These are phyloP conservation scores for Alternaria dauci DNA, from an alignment of 2,329 filamentous ascomycete species.

Conservation along the genomic window DNA sequence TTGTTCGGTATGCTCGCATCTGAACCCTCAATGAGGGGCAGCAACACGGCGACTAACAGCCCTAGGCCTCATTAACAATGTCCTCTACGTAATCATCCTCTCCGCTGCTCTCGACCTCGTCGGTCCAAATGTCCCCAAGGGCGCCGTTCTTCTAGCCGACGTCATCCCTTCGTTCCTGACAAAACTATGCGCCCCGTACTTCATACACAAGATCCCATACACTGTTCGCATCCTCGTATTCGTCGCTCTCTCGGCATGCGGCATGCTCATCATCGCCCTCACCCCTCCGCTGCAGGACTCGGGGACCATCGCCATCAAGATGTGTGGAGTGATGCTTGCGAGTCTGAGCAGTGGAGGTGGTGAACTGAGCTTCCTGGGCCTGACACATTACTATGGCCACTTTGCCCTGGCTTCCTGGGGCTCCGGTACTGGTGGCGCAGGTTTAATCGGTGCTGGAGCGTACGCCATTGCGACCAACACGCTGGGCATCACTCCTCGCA, in stretches of 20 bases:
- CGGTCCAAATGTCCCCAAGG: conserved; percentile 84
- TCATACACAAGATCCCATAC: conserved; percentile 89
- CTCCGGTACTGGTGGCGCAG: conserved; percentile 88
- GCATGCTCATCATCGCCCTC: conserved; percentile 89
- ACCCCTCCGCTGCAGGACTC: conserved; percentile 69
- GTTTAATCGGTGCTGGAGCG: conserved; percentile 83
- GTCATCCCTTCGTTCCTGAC: conserved; percentile 88
- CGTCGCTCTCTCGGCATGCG: conserved; percentile 75
- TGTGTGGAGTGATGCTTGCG: conserved; percentile 83
- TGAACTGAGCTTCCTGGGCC: conserved; percentile 86
- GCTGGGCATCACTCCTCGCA: conserved; percentile 75
- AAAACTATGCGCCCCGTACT: conserved; percentile 90
- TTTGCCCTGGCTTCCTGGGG: conserved; percentile 91
- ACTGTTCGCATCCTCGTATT: conserved; percentile 76
- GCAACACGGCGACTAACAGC: conserved; percentile 9
- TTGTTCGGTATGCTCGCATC: conserved; percentile 73
- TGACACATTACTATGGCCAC: conserved; percentile 92
- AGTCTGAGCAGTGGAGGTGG: conserved; percentile 86
- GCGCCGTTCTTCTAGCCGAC: conserved; percentile 90
- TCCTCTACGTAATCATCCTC: conserved; percentile 96
- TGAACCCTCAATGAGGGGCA: neutral
- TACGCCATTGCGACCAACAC: conserved; percentile 88
- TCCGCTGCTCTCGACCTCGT: conserved; percentile 95
- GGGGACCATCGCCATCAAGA: conserved; percentile 74
- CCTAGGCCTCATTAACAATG: conserved; percentile 89